Evolutionary conservation across 495 filamentous ascomycete genomes (phyloP).

Genomic region (Lepraria neglecta): DNA sequence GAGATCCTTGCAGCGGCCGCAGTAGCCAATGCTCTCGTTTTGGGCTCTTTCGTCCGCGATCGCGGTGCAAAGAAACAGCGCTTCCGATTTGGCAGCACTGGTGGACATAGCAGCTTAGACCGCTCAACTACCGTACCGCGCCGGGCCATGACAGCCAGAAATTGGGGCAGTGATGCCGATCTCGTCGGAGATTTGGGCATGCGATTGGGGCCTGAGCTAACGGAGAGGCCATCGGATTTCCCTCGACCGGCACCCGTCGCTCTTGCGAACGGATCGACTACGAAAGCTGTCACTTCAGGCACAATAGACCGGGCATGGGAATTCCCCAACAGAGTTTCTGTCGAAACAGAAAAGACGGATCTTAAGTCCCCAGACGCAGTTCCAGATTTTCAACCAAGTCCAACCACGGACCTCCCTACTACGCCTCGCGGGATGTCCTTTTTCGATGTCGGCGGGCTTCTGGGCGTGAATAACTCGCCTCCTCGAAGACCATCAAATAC

Average conservation of each 20-base stretch:
- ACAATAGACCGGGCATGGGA: slow-evolving; percentile 31
- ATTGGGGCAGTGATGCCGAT: slow-evolving; percentile 81
- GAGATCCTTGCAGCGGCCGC: slow-evolving; percentile 72
- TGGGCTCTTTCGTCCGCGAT: slow-evolving; percentile 77
- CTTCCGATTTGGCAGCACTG: slow-evolving; percentile 56
- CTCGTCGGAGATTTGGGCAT: slow-evolving; percentile 68
- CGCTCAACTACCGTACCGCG: slow-evolving; percentile 40
- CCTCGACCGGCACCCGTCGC: slow-evolving; percentile 42
- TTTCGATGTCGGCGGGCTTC: slow-evolving; percentile 64
- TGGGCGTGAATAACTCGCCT: slow-evolving; percentile 33
- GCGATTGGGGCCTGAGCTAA: slow-evolving; percentile 53
- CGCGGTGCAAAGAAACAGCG: slow-evolving; percentile 71
- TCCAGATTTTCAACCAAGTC: slow-evolving; percentile 10
- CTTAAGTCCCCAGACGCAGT: slow-evolving; percentile 3
- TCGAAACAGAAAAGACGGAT: slow-evolving; percentile 27
- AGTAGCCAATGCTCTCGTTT: slow-evolving; percentile 69
- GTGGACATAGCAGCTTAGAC: slow-evolving; percentile 48
- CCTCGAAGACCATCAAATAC: slow-evolving; percentile 19
- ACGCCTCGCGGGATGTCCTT: slow-evolving; percentile 54
- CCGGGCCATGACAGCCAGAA: slow-evolving; percentile 47
- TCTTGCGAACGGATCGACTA: slow-evolving; percentile 24
- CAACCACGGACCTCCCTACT: slow-evolving; percentile 19
- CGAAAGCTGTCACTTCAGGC: slow-evolving; percentile 9
- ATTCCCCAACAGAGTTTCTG: slow-evolving; percentile 29
- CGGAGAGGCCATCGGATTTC: slow-evolving; percentile 34